Percentiles rank a stretch among this genome's conserved stretches.
These are phyloP conservation scores for Hypholoma fasciculare DNA, from an alignment of 768 basidiomycete genomes.

Conservation along the genomic window DNA sequence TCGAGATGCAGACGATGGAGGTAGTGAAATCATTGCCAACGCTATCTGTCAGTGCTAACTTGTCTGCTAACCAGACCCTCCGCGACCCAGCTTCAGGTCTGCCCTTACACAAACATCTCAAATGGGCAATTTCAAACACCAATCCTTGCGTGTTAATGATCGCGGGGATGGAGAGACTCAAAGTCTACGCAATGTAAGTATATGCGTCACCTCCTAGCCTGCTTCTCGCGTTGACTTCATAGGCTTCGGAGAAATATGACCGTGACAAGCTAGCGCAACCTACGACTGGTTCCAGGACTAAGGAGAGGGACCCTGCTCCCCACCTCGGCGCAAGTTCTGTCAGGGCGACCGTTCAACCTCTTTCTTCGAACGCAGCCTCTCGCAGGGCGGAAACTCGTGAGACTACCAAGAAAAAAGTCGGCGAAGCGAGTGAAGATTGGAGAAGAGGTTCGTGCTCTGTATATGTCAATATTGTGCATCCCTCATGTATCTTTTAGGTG, in stretches of 20 bases:
- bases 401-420: constrained; percentile 61
- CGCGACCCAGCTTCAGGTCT: constrained; percentile 70
- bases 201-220: constrained; percentile 6
- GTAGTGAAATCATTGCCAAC: constrained; percentile 33
- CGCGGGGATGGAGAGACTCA: constrained; percentile 63
- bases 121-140: constrained; percentile 93
- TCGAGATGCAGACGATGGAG: constrained; percentile 74
- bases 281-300: constrained; percentile 48
- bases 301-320: constrained; percentile 68
- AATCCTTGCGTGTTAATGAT: constrained; percentile 71
- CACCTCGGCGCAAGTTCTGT: constrained; percentile 51
- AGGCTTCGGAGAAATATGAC: constrained; percentile 90
- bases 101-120: constrained; percentile 80
- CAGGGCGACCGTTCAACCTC: constrained; percentile 32
- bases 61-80: constrained; percentile 36
- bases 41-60: background rate
- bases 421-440: constrained; percentile 83
- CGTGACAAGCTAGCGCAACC: constrained; percentile 72
- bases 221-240: constrained; percentile 1
- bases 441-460: constrained; percentile 61
- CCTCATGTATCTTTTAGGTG: constrained; percentile 30
- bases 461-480: constrained; percentile 6
- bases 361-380: constrained; percentile 36
- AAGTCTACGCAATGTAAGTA: constrained; percentile 69
- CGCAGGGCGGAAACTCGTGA: constrained; percentile 65